Evolutionary conservation across 2,329 filamentous ascomycete genomes (phyloP), one percentile per base, ranked within the genome.

Genomic region (Berkeleyomyces basicola): DNA sequence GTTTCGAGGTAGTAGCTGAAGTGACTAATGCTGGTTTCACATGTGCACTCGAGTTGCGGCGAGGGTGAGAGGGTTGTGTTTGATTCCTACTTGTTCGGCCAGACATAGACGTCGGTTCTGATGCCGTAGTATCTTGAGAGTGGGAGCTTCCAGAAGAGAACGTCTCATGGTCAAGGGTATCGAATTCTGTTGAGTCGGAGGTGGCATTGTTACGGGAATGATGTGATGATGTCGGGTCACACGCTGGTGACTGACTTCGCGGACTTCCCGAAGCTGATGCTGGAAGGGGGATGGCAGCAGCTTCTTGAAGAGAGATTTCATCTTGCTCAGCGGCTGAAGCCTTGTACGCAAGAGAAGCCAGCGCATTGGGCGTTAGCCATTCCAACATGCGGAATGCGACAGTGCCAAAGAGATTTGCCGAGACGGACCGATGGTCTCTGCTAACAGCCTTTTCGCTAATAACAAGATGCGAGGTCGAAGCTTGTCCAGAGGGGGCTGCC

Each of bases 361-460:
- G 39, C 16, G 64, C 63, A 62, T 76, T 76, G 0, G 82, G 82
- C 1, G 82, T 83, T n/a, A 87, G 72, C 83, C 83, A 87, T 69
- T 87, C 84, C 3, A 87, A 68, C 82, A 86, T 86, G 68, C 83
- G 85, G 70, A 86, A 83, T 9, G 84, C 79, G 9, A 81, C 80
- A 0, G 83, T 85, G 5, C 79, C 82, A 67, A 87, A 86, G 6
- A 85, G 74, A 66, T 84, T 84, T 5, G 81, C 81, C 6, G 81
- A 78, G 68, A 84, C 82, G 0, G 81, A 83, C 4, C 81, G 75
- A 67, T 83, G 78, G 66, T 84, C 81, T 65, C 79, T 82, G 66
- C 72, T 78, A 9, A 73, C 69, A 1, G 76, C 74, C 46, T 74
- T 73, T 66, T 83, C 80, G 1, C 70, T 69, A 1, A 82, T 33